phyloP scores from a whole-genome alignment of 495 filamentous ascomycete species.

The Aspergillus cristatus region DNA sequence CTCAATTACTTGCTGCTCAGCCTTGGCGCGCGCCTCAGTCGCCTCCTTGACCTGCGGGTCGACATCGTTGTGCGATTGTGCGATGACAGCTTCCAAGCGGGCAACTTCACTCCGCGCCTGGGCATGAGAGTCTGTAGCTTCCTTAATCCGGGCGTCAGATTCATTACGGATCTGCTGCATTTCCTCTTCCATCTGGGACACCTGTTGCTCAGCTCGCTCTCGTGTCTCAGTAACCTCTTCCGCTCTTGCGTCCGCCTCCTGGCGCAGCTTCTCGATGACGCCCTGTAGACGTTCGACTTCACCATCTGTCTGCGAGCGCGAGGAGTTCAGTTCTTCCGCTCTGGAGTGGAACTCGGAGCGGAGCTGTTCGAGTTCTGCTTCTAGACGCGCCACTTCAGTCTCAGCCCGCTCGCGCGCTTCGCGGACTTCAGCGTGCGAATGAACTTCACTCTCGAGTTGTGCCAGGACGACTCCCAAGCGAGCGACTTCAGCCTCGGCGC shows the following conservation, averaged over 20 bases:
- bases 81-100: slow-evolving; percentile 9
- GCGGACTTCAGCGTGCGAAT: slow-evolving; percentile 33
- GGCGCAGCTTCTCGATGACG: slow-evolving; percentile 14
- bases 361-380: slow-evolving; percentile 8
- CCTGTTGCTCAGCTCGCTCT: slow-evolving; percentile 21
- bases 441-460: slow-evolving; percentile 21
- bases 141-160: slow-evolving; percentile 23
- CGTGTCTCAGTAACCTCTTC: slow-evolving; percentile 19
- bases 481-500: slow-evolving; percentile 44
- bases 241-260: slow-evolving; percentile 3
- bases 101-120: too few relatives aligned
- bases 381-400: slow-evolving; percentile 10
- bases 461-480: slow-evolving; percentile 21
- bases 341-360: slow-evolving; percentile 5
- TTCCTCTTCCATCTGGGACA: slow-evolving; percentile 28
- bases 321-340: slow-evolving; percentile 9
- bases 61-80: slow-evolving; percentile 3
- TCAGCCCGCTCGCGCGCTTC: slow-evolving; percentile 31
- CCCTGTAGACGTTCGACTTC: slow-evolving; percentile 18
- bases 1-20: slow-evolving; percentile 8
- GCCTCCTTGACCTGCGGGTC: background rate
- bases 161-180: slow-evolving; percentile 29
- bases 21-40: slow-evolving; percentile 8
- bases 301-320: slow-evolving; percentile 9
- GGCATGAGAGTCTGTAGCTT: too few relatives aligned